These are phyloP conservation scores for Zostera marina DNA, from an alignment of 116 monocot species.

Conservation along the genomic window DNA sequence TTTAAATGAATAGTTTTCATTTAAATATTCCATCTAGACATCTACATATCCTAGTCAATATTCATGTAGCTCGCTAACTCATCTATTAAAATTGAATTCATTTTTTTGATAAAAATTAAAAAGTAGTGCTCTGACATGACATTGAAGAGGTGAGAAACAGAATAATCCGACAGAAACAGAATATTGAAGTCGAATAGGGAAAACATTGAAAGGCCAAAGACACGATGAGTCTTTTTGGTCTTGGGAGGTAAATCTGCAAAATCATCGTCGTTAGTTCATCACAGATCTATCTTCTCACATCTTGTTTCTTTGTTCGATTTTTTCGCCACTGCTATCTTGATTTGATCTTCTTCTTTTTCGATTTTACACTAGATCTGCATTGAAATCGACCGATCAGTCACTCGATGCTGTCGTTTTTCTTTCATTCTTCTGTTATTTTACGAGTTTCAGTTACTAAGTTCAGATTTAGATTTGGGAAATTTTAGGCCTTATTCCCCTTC, in stretches of 20 bases:
- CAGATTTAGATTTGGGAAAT: background rate
- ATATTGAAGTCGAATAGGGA: background rate
- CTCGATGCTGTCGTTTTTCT: background rate
- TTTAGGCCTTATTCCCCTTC: background rate
- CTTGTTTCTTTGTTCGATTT: background rate
- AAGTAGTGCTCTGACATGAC: background rate
- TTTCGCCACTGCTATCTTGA: background rate
- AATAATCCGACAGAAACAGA: background rate
- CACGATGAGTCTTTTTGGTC: slow-evolving; percentile 18
- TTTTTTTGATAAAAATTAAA: no score
- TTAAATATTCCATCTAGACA: no score
- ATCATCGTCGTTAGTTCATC: background rate
- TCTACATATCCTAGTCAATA: no score
- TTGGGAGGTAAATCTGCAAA: slow-evolving; percentile 12
- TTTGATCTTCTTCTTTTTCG: no score
- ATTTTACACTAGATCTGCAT: no score
- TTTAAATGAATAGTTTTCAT: no score
- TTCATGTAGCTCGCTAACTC: no score
- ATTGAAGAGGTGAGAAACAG: background rate
- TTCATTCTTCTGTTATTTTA: background rate
- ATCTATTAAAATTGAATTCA: no score
- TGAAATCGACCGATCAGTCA: background rate
- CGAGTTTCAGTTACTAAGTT: background rate
- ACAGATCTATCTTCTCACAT: no score
- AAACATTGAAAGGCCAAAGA: background rate